Evolutionary conservation across 176 grass and related monocot species (phyloP).

Genomic region (Aegilops speltoides): DNA sequence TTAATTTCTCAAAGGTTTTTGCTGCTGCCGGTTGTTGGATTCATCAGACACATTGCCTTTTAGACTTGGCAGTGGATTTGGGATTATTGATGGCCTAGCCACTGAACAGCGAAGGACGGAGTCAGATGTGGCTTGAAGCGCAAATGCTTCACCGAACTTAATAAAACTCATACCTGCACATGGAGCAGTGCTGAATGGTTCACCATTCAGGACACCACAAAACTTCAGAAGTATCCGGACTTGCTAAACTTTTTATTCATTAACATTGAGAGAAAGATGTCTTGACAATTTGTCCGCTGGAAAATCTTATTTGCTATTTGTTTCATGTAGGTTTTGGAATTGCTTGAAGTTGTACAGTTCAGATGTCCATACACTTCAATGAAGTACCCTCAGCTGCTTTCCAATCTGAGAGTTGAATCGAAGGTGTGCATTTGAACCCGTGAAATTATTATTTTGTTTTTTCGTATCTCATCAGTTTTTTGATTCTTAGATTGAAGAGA

Average conservation of each 20-base stretch:
- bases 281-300: background rate
- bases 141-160: background rate
- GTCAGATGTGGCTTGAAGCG: background rate
- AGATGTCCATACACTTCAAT: no score
- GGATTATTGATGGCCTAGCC: background rate
- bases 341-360: conserved; percentile 46
- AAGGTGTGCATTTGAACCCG: conserved; percentile 33
- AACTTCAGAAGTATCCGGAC: background rate
- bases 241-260: background rate
- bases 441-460: background rate
- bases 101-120: background rate
- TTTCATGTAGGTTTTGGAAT: conserved; percentile 66
- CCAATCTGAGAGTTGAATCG: conserved; percentile 26
- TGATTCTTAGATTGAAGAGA: conserved; percentile 64
- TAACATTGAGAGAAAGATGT: background rate
- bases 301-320: background rate
- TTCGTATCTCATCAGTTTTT: background rate
- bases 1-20: no score
- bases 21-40: no score
- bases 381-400: no score
- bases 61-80: background rate
- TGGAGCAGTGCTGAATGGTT: no score
- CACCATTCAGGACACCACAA: background rate
- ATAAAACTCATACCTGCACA: background rate
- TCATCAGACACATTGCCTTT: background rate